A percentile compares a stretch with the other conserved stretches of the same genome.
phyloP scores from a whole-genome alignment of 441 rosid genomes.

The Francoa sonchifolia region DNA sequence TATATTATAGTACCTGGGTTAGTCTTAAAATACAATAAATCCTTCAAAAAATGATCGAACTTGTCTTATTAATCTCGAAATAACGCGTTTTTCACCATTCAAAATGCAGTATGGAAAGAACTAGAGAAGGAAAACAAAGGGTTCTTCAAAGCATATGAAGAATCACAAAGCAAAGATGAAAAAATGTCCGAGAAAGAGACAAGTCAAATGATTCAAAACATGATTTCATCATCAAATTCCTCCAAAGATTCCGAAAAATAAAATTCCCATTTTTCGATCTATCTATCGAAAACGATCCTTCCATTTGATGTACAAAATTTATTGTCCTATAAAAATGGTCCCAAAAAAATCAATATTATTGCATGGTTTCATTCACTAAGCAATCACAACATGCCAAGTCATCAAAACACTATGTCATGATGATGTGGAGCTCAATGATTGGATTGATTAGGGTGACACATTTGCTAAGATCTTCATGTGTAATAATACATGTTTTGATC shows the following conservation, averaged over 20 bases:
- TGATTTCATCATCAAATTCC: constrained; percentile 53
- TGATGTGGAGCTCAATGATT: no score
- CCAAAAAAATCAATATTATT: constrained; percentile 2
- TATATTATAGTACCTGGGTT: no score
- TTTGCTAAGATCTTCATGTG: neutral
- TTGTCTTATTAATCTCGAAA: no score
- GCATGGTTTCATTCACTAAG: no score
- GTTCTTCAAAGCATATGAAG: constrained; percentile 63
- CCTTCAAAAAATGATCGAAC: no score
- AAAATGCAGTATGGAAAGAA: constrained; percentile 71
- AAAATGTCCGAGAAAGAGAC: constrained; percentile 82
- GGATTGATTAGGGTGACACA: no score
- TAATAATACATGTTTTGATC: neutral
- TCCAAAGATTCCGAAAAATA: constrained; percentile 28
- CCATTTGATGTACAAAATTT: neutral
- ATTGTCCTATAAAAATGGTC: neutral
- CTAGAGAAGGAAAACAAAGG: constrained; percentile 86
- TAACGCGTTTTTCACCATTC: no score
- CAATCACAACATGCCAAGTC: no score
- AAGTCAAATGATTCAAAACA: constrained; percentile 55
- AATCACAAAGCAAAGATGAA: constrained; percentile 47
- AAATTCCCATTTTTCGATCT: no score
- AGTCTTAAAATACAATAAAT: no score
- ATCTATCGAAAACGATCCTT: constrained; percentile 11
- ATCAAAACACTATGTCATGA: no score